A percentile compares a stretch with the other conserved stretches of the same genome.
These are phyloP conservation scores for Euphorbia corollata DNA, from an alignment of 441 rosid genomes.

Conservation along the genomic window DNA sequence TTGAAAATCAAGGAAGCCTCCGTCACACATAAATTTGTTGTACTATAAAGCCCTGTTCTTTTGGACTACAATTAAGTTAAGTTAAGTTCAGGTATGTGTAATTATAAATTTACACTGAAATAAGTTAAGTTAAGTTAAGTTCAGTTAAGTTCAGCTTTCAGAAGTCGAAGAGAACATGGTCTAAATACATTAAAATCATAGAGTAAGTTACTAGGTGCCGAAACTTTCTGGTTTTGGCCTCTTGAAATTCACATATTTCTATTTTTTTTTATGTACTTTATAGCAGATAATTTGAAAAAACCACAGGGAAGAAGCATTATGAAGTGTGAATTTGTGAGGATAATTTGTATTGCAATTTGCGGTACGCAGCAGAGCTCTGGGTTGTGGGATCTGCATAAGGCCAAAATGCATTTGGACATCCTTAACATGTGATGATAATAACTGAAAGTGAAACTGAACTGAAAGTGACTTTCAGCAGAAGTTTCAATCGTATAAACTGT, in stretches of 20 bases:
- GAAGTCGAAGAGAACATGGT: too few relatives aligned
- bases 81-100: too few relatives aligned
- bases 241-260: too few relatives aligned
- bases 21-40: too few relatives aligned
- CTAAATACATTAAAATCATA: not conserved
- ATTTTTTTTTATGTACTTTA: not conserved
- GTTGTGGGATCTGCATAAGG: not conserved
- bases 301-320: not conserved
- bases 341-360: not conserved
- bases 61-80: too few relatives aligned
- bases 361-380: not conserved
- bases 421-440: slow-evolving; percentile 6
- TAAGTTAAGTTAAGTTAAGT: too few relatives aligned
- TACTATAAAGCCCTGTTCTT: too few relatives aligned
- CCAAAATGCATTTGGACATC: not conserved
- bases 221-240: too few relatives aligned
- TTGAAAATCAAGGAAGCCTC: too few relatives aligned
- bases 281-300: not conserved
- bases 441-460: not conserved
- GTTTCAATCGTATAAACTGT: not conserved
- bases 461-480: not conserved
- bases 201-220: not conserved
- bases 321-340: not conserved
- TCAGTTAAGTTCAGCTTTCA: too few relatives aligned
- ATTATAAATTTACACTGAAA: too few relatives aligned